phyloP scores from a whole-genome alignment of 2,329 filamentous ascomycete species.

The Colletotrichum chlorophyti region DNA sequence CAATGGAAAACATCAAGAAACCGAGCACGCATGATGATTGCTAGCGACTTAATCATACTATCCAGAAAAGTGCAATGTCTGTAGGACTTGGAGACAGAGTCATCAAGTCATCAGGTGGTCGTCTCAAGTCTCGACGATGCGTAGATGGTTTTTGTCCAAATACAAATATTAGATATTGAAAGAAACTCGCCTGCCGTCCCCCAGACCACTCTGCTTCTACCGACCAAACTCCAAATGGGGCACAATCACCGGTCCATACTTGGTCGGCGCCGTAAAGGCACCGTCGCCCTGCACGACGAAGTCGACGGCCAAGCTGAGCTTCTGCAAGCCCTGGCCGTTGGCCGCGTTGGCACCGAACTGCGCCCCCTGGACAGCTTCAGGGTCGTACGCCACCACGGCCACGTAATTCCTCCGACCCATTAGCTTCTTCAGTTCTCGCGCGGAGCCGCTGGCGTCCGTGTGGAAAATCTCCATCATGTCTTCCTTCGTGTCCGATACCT shows the following conservation, averaged over 20 bases:
- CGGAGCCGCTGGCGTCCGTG: constrained; percentile 84
- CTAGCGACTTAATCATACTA: no score
- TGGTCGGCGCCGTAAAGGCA: constrained; percentile 80
- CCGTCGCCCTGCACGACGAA: constrained; percentile 97
- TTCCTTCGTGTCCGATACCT: constrained; percentile 91
- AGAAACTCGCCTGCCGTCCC: background rate
- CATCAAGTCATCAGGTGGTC: no score
- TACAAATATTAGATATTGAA: background rate
- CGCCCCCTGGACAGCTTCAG: constrained; percentile 66
- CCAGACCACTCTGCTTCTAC: constrained; percentile 40
- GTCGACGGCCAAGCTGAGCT: constrained; percentile 88
- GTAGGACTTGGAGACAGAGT: no score
- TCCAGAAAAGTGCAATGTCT: no score
- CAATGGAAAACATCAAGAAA: no score
- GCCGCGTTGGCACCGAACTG: constrained; percentile 40
- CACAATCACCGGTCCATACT: constrained; percentile 96
- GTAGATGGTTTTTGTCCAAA: no score
- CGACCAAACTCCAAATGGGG: constrained; percentile 81
- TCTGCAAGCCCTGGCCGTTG: constrained; percentile 57
- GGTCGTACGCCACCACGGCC: constrained; percentile 92
- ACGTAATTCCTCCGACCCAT: constrained; percentile 95
- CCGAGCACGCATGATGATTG: no score
- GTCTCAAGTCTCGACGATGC: no score
- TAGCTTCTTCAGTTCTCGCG: constrained; percentile 85
- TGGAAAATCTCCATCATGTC: constrained; percentile 99